Base-by-base conservation (phyloP, 495 filamentous ascomycete genomes). In the Podospora fimiseda region DNA sequence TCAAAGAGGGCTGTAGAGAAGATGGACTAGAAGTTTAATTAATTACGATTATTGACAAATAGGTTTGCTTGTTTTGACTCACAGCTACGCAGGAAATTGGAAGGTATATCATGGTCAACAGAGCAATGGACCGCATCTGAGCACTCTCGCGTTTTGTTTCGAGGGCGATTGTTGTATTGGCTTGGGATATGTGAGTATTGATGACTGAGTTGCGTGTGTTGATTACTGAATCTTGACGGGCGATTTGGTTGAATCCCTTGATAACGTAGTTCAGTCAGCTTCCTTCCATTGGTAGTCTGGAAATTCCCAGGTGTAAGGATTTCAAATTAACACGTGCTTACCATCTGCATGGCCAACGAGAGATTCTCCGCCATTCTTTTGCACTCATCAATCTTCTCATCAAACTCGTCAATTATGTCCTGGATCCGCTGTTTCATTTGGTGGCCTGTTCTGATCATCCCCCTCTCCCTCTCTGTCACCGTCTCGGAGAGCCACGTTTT, bases 341-440 rank as follows among this genome's bases (percentile, higher is more conserved):
- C 15, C 24, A 15, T 51, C 30, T 56, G 53, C 53, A 56, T 56
- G 6, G 47, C 48, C 11, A 56, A 21, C 2, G 53, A 46, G 14
- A 56, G 1, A 18, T 51, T 56, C 30, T 47, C 11, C 5, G 53
- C 23, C 39, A 56, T 56, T 42, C 39, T 56, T 2, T 51, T 46
- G 48, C 53, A 56, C 30, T 56, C 53, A 27, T 56, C 53, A n/a
- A 51, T 47, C 47, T 56, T 56, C 40, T 56, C 53, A 9, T 56
- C 53, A n/a, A 43, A 51, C 21, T 56, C 48, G 15, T 46, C 48
- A 19, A 46, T 11, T 6, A 48, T 47, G 38, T 56, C 53, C 4
- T 7, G 1, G 3, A 56, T 9, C 39, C 37, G 21, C 13, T 46
- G 30, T 16, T 45, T 39, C 22, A 56, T 48, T 20, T 22, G 23